phyloP scores from a whole-genome alignment of 257 asterid genomes.

The Catharanthus roseus region DNA sequence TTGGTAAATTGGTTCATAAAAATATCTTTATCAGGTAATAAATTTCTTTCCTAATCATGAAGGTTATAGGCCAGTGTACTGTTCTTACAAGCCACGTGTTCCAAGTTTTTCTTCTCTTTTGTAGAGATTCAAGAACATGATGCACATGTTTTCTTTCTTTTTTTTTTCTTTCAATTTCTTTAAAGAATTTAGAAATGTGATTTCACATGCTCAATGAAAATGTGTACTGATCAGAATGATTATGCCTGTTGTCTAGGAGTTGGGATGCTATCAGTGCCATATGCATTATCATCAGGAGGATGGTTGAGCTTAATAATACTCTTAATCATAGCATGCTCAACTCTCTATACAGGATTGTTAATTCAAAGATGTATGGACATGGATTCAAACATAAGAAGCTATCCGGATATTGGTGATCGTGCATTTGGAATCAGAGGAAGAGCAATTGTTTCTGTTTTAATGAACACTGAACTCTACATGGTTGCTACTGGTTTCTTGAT shows the following conservation, averaged over 20 bases:
- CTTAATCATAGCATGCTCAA: slow-evolving; percentile 51
- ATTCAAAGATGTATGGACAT: slow-evolving; percentile 77
- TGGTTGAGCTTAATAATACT: slow-evolving; percentile 70
- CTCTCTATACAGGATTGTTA: slow-evolving; percentile 62
- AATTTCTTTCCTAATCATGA: too few relatives aligned
- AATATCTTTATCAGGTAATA: too few relatives aligned
- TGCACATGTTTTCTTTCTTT: too few relatives aligned
- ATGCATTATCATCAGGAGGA: slow-evolving; percentile 78
- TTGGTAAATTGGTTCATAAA: too few relatives aligned
- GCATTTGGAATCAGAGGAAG: slow-evolving; percentile 72
- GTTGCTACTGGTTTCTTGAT: slow-evolving; percentile 90
- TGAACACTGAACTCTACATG: slow-evolving; percentile 68
- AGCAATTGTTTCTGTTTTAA: slow-evolving; percentile 46
- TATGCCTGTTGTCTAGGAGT: slow-evolving; percentile 45
- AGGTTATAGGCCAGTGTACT: too few relatives aligned
- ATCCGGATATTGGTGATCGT: slow-evolving; percentile 70
- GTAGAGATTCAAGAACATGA: too few relatives aligned
- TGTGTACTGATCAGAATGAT: too few relatives aligned
- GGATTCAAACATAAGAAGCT: slow-evolving; percentile 54
- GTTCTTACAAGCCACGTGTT: too few relatives aligned
- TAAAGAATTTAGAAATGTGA: background rate
- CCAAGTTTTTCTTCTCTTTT: too few relatives aligned
- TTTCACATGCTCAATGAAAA: background rate
- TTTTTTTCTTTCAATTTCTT: too few relatives aligned
- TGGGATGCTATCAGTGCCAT: slow-evolving; percentile 78